phyloP scores from a whole-genome alignment of 148 eudicot genomes.

The Nepenthes mirabilis region DNA sequence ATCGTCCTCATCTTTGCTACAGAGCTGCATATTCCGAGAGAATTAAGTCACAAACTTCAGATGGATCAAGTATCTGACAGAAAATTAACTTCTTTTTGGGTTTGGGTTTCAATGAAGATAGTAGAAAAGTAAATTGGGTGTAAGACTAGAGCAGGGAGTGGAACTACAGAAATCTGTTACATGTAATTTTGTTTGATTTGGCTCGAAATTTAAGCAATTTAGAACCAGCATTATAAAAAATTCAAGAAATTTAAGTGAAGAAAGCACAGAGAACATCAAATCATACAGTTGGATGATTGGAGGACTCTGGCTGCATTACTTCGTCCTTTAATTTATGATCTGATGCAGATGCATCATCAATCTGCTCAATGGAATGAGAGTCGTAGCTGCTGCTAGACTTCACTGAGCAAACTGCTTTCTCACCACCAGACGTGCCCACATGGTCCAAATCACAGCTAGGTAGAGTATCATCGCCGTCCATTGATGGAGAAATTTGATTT shows the following conservation, averaged over 20 bases:
- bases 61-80: too few relatives aligned
- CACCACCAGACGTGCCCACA: constrained; percentile 2
- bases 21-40: constrained; percentile 7
- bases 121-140: too few relatives aligned
- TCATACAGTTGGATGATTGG: constrained; percentile 26
- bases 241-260: not conserved
- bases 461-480: too few relatives aligned
- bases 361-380: constrained; percentile 46
- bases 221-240: not conserved
- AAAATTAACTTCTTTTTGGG: too few relatives aligned
- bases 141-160: too few relatives aligned
- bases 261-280: not conserved
- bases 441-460: not conserved
- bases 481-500: too few relatives aligned
- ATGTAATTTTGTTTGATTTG: too few relatives aligned
- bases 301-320: constrained; percentile 19
- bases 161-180: too few relatives aligned
- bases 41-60: not conserved
- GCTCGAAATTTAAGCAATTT: not conserved
- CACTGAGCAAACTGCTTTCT: constrained; percentile 20
- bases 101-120: too few relatives aligned
- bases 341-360: constrained; percentile 36
- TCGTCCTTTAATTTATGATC: constrained; percentile 22
- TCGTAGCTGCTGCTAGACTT: constrained; percentile 42
- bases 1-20: constrained; percentile 41